These are phyloP conservation scores for Parastagonospora nodorum DNA, from an alignment of 2,329 filamentous ascomycete species.

Conservation along the genomic window DNA sequence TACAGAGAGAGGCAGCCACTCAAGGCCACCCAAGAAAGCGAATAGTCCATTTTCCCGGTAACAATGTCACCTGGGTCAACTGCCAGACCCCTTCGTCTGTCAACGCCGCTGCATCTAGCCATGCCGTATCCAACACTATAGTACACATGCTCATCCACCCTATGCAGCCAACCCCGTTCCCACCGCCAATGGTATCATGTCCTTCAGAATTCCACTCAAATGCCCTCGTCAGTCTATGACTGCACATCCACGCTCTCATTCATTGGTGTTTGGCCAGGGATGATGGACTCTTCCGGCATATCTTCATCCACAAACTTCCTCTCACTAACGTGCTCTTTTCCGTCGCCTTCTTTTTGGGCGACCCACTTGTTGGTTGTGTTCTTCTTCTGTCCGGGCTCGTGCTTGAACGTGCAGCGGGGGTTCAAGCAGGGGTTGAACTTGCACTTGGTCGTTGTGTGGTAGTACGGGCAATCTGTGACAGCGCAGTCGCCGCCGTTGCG, in stretches of 20 bases:
- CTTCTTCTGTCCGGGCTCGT: slow-evolving; percentile 84
- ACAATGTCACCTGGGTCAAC: slow-evolving; percentile 4
- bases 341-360: slow-evolving; percentile 53
- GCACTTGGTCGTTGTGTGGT: slow-evolving; percentile 83
- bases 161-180: slow-evolving; percentile 5
- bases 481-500: slow-evolving; percentile 90
- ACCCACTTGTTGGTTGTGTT: slow-evolving; percentile 86
- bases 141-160: slow-evolving; percentile 25
- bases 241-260: slow-evolving; percentile 27
- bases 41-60: not conserved
- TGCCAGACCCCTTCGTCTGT: not conserved
- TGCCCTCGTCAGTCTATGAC: slow-evolving; percentile 13
- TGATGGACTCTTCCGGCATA: slow-evolving; percentile 72
- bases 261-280: slow-evolving; percentile 55
- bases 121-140: slow-evolving; percentile 23
- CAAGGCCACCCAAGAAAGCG: not conserved
- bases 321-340: slow-evolving; percentile 78
- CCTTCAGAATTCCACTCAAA: not conserved
- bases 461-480: slow-evolving; percentile 82
- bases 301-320: slow-evolving; percentile 81
- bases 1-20: slow-evolving; percentile 3
- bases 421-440: slow-evolving; percentile 92
- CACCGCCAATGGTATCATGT: slow-evolving; percentile 21
- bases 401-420: slow-evolving; percentile 84
- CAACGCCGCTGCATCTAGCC: slow-evolving; percentile 15